Conservation (phyloP, 176 grass and related monocot species). For the Oryza rufipogon region DNA sequence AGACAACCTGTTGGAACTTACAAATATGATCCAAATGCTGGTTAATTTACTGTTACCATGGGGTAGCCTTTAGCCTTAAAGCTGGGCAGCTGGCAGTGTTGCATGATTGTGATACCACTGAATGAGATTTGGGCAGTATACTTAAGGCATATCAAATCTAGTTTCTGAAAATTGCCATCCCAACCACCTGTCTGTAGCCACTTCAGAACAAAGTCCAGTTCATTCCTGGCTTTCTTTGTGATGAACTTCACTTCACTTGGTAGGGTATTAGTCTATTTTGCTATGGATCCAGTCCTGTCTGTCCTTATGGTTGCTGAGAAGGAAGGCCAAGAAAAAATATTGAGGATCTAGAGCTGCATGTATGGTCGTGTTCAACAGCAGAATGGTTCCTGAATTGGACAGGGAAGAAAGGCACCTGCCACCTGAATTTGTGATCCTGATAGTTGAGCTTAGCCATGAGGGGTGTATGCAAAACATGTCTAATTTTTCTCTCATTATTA, state of each 20-base stretch:
- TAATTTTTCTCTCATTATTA: background rate
- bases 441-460: background rate
- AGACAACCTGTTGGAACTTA: background rate
- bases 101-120: background rate
- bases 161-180: slow-evolving; percentile 23
- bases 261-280: background rate
- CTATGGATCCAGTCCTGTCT: background rate
- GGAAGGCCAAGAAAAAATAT: background rate
- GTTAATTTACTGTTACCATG: background rate
- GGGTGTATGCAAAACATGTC: background rate
- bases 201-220: background rate
- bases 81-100: background rate
- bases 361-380: slow-evolving; percentile 21
- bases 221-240: background rate
- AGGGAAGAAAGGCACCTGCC: slow-evolving; percentile 16
- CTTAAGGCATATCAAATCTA: background rate
- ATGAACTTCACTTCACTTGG: background rate
- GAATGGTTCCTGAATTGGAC: slow-evolving; percentile 27
- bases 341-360: background rate
- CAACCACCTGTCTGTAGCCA: slow-evolving; percentile 8
- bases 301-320: background rate
- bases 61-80: background rate
- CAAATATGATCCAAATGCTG: background rate
- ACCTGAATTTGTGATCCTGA: slow-evolving; percentile 26
- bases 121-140: slow-evolving; percentile 1